These are phyloP conservation scores for Posidonia australis DNA, from an alignment of 106 monocot species.

Conservation along the genomic window DNA sequence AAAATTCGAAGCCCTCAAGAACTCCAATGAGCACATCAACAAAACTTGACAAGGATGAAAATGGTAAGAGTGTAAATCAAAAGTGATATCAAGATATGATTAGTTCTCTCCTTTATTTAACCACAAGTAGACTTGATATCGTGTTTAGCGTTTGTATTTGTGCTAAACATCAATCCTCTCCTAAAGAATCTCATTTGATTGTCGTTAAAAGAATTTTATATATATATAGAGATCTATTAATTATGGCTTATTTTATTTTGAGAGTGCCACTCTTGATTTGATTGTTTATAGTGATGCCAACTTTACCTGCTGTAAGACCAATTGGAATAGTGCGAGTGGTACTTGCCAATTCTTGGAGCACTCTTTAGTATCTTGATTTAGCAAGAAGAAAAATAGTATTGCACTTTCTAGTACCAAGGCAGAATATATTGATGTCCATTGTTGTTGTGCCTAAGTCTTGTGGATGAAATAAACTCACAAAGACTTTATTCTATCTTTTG, in stretches of 20 bases:
- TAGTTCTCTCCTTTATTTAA: not conserved
- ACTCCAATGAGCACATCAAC: not conserved
- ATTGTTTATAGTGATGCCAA: not conserved
- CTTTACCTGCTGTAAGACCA: not conserved
- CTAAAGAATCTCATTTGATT: constrained; percentile 3
- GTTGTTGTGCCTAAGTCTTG: too few species aligned
- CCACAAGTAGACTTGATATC: not conserved
- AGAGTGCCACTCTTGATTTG: not conserved
- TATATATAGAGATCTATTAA: not conserved
- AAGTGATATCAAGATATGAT: constrained; percentile 1
- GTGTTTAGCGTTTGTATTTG: constrained; percentile 4
- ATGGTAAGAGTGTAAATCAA: not conserved
- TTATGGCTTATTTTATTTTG: not conserved
- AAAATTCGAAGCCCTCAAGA: too few species aligned
- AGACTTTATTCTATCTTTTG: too few species aligned
- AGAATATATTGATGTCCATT: too few species aligned
- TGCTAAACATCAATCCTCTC: not conserved
- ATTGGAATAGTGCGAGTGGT: not conserved
- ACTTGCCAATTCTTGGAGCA: not conserved
- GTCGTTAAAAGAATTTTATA: not conserved
- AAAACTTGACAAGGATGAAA: not conserved
- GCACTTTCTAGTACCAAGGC: too few species aligned
- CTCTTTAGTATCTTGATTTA: not conserved
- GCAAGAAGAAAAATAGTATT: not conserved
- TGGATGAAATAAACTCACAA: too few species aligned